These are phyloP conservation scores for Trichocomaceae sp. DNA, from an alignment of 2,329 filamentous ascomycete species.

Conservation along the genomic window DNA sequence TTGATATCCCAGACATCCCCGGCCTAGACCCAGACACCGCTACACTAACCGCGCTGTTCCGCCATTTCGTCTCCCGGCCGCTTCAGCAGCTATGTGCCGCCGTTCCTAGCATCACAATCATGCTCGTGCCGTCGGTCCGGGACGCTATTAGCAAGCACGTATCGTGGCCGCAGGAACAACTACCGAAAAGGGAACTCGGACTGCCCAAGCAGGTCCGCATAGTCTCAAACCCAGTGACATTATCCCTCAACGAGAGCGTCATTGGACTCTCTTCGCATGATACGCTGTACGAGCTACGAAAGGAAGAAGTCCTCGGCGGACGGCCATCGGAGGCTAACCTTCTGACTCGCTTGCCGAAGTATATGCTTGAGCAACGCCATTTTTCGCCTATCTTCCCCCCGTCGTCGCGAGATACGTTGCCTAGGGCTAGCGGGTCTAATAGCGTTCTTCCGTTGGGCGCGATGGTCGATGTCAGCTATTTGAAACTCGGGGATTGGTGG, in stretches of 20 bases:
- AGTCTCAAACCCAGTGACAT: constrained; percentile 83
- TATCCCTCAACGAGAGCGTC: constrained; percentile 80
- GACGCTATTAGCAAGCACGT: constrained; percentile 77
- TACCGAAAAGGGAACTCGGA: constrained; percentile 65
- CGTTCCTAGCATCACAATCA: constrained; percentile 72
- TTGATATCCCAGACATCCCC: constrained; percentile 64
- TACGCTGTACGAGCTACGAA: constrained; percentile 70
- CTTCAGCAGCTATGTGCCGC: constrained; percentile 63
- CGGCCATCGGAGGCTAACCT: constrained; percentile 53
- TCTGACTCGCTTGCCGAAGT: constrained; percentile 64
- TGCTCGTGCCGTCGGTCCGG: constrained; percentile 75
- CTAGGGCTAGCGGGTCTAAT: constrained; percentile 54
- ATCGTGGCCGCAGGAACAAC: constrained; percentile 73
- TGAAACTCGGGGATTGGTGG: constrained; percentile 87
- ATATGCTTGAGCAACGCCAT: constrained; percentile 82
- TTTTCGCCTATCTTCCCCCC: constrained; percentile 88
- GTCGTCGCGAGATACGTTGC: constrained; percentile 59
- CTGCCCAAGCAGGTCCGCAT: constrained; percentile 70
- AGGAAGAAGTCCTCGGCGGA: constrained; percentile 61
- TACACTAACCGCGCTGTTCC: constrained; percentile 77
- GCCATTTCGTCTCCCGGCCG: constrained; percentile 66
- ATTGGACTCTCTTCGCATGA: constrained; percentile 80
- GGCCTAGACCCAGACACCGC: constrained; percentile 67
- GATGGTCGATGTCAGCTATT: constrained; percentile 72
- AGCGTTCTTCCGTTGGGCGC: constrained; percentile 62